These are phyloP conservation scores for Liquidambar formosana DNA, from an alignment of 164 flowering plant genomes.

Conservation along the genomic window DNA sequence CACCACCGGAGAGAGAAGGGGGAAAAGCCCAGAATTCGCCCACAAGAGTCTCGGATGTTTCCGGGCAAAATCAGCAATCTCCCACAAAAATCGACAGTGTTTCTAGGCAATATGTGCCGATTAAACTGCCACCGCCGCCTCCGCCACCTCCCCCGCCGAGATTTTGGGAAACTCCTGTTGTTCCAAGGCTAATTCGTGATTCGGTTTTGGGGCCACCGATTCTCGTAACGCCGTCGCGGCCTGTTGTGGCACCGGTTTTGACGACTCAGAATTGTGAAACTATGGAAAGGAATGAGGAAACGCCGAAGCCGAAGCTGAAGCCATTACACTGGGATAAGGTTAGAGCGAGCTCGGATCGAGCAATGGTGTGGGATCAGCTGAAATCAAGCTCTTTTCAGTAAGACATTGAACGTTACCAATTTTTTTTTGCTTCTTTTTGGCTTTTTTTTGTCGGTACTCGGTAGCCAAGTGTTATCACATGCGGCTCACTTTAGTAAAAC, in stretches of 20 bases:
- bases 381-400: conserved; percentile 93
- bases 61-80: not conserved
- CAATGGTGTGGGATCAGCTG: conserved; percentile 98
- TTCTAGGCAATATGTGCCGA: conserved; percentile 1
- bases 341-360: conserved; percentile 84
- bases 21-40: not conserved
- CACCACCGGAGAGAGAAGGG: conserved; percentile 15
- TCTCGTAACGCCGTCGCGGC: conserved; percentile 39
- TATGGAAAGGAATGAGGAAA: conserved; percentile 43
- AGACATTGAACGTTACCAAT: conserved; percentile 14
- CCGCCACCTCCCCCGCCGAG: conserved; percentile 40
- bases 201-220: conserved; percentile 38
- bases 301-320: conserved; percentile 68
- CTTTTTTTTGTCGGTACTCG: no score
- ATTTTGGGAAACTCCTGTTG: conserved; percentile 29
- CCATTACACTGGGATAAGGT: conserved; percentile 97
- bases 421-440: not conserved
- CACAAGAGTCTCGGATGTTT: not conserved
- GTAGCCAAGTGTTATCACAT: no score
- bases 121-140: conserved; percentile 36
- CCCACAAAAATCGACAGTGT: not conserved
- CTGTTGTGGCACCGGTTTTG: conserved; percentile 21
- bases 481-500: no score
- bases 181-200: conserved; percentile 4
- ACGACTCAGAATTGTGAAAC: conserved; percentile 20